These are phyloP conservation scores for Nakazawaea peltata DNA, from an alignment of 805 yeast species.

Conservation along the genomic window DNA sequence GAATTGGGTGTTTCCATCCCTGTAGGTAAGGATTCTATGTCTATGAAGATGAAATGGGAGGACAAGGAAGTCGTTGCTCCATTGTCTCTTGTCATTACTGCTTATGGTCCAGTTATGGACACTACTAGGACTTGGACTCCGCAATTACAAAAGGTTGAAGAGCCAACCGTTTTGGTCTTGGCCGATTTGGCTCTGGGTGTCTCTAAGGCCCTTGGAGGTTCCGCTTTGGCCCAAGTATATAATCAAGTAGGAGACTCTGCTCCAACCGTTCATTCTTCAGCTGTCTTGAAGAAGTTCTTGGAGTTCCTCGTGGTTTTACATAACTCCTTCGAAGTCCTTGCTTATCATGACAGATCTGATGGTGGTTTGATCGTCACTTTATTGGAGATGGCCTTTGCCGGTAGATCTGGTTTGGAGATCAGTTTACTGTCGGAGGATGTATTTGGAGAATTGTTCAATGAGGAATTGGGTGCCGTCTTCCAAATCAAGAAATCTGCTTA, in stretches of 20 bases:
- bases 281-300: slow-evolving; percentile 60
- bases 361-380: slow-evolving; percentile 89
- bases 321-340: slow-evolving; percentile 52
- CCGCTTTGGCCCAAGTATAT: slow-evolving; percentile 92
- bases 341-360: slow-evolving; percentile 94
- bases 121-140: slow-evolving; percentile 97
- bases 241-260: slow-evolving; percentile 74
- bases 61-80: slow-evolving; percentile 94
- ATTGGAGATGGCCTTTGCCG: slow-evolving; percentile 95
- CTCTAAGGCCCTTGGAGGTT: slow-evolving; percentile 71
- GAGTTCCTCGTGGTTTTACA: slow-evolving; percentile 68
- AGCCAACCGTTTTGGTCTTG: slow-evolving; percentile 57
- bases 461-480: slow-evolving; percentile 95
- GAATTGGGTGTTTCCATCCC: slow-evolving; percentile 88
- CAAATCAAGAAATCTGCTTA: slow-evolving; percentile 56
- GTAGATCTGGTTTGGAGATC: slow-evolving; percentile 75
- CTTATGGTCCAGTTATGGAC: slow-evolving; percentile 80
- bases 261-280: slow-evolving; percentile 74
- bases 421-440: slow-evolving; percentile 34
- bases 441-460: slow-evolving; percentile 67
- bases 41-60: slow-evolving; percentile 98
- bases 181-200: slow-evolving; percentile 60
- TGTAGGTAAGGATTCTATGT: slow-evolving; percentile 98
- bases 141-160: slow-evolving; percentile 43
- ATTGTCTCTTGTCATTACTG: slow-evolving; percentile 80